phyloP scores from a whole-genome alignment of 352 stramenopile genomes.

The Globisporangium iwayamae region DNA sequence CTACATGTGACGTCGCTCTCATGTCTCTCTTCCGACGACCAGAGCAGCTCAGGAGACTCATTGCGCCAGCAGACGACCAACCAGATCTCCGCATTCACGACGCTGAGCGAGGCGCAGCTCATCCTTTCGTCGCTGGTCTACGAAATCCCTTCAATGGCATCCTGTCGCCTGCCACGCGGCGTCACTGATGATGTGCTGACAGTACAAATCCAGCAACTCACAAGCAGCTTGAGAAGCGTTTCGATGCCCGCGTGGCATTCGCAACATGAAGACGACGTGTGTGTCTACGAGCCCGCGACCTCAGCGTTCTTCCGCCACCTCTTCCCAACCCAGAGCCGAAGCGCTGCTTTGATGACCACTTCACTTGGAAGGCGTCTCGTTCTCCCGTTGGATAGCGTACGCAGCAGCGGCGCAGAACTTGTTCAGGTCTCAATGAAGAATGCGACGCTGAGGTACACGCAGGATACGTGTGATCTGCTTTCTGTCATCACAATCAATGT shows the following conservation, averaged over 20 bases:
- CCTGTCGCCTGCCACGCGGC: background rate
- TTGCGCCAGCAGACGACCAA: background rate
- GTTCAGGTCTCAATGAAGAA: slow-evolving; percentile 2
- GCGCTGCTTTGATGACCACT: background rate
- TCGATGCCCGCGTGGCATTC: background rate
- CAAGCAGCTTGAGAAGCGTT: background rate
- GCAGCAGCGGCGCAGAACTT: background rate
- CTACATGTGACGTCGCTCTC: slow-evolving; percentile 23
- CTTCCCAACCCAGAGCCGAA: background rate
- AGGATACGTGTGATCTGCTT: slow-evolving; percentile 1
- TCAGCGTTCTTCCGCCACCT: background rate
- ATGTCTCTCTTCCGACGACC: slow-evolving; percentile 2
- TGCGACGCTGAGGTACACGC: background rate
- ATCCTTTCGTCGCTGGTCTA: slow-evolving; percentile 30
- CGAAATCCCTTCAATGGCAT: background rate
- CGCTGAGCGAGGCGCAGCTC: slow-evolving; percentile 22
- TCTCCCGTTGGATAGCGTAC: background rate
- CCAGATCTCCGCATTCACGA: slow-evolving; percentile 20
- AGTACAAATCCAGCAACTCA: background rate
- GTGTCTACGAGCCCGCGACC: background rate
- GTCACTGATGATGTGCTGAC: slow-evolving; percentile 4
- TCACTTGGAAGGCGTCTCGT: slow-evolving; percentile 3
- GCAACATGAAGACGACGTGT: background rate
- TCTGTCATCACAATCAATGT: background rate
- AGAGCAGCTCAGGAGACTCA: background rate